phyloP scores from a whole-genome alignment of 2,329 filamentous ascomycete species.

The Rutstroemia sp. region DNA sequence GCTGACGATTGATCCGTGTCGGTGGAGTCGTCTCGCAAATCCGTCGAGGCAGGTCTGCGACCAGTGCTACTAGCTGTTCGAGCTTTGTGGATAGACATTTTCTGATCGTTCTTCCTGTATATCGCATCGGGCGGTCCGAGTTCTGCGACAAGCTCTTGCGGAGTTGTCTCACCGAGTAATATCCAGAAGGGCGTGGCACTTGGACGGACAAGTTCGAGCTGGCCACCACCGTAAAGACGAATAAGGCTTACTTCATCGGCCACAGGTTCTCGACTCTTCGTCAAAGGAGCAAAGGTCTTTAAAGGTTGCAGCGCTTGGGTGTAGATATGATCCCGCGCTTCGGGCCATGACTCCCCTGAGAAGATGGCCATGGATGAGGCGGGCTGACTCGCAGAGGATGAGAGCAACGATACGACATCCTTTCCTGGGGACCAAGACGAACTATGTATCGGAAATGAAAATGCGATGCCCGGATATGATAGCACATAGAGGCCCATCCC shows the following conservation, averaged over 20 bases:
- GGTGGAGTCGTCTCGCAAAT: constrained; percentile 45
- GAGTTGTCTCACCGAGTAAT: constrained; percentile 75
- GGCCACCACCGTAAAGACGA: constrained; percentile 69
- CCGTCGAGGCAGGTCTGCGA: constrained; percentile 36
- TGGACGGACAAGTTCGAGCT: constrained; percentile 68
- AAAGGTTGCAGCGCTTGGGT: constrained; percentile 66
- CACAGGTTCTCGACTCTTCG: constrained; percentile 68
- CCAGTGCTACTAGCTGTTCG: constrained; percentile 45
- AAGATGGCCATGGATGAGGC: constrained; percentile 89
- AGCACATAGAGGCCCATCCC: constrained; percentile 73
- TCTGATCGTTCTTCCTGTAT: constrained; percentile 83
- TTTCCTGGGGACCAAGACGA: constrained; percentile 67
- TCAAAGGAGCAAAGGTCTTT: constrained; percentile 60
- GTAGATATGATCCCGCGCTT: constrained; percentile 70
- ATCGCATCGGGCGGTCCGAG: constrained; percentile 91
- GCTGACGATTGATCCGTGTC: constrained; percentile 72
- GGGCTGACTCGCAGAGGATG: constrained; percentile 66
- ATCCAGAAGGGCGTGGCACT: constrained; percentile 63
- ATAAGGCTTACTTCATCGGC: constrained; percentile 84
- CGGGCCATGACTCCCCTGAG: constrained; percentile 82
- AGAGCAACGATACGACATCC: constrained; percentile 82
- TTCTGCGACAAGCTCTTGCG: constrained; percentile 84
- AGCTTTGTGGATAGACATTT: constrained; percentile 76
- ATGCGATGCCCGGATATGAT: constrained; percentile 90
- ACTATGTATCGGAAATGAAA: constrained; percentile 74